These are phyloP conservation scores for Tephrocybe rancida DNA, from an alignment of 768 basidiomycete genomes.

Conservation along the genomic window DNA sequence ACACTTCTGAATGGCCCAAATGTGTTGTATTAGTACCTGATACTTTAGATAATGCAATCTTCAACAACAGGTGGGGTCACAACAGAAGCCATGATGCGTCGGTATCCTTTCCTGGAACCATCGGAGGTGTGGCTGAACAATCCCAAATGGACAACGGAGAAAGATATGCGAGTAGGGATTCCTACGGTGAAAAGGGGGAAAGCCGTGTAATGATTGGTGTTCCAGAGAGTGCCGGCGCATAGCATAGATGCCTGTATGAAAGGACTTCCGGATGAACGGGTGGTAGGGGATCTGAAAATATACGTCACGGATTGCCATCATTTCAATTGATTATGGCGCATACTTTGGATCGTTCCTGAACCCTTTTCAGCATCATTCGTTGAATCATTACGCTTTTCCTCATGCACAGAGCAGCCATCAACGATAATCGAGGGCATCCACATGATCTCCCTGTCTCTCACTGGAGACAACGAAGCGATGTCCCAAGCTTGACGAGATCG, in stretches of 20 bases:
- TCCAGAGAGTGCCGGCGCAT: no score
- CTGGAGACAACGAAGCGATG: conserved; percentile 1
- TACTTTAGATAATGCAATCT: not conserved
- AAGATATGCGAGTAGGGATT: no score
- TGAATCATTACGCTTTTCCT: not conserved
- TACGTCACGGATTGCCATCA: not conserved
- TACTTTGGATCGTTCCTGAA: not conserved
- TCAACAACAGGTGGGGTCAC: not conserved
- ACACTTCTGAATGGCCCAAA: not conserved
- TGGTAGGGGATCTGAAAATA: not conserved
- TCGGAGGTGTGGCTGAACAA: no score
- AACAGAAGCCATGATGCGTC: not conserved
- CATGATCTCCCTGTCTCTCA: not conserved
- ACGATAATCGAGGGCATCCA: not conserved
- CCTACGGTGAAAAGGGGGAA: no score
- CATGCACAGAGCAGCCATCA: not conserved
- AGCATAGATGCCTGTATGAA: no score
- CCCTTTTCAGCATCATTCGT: conserved; percentile 6
- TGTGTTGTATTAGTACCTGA: not conserved
- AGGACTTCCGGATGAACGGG: no score
- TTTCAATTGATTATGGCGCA: no score
- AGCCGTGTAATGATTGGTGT: no score
- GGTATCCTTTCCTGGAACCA: no score
- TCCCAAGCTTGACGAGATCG: conserved; percentile 10
- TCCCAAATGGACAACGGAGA: no score